Conservation (phyloP, 495 filamentous ascomycete genomes). For the Elasticomyces elasticus region DNA sequence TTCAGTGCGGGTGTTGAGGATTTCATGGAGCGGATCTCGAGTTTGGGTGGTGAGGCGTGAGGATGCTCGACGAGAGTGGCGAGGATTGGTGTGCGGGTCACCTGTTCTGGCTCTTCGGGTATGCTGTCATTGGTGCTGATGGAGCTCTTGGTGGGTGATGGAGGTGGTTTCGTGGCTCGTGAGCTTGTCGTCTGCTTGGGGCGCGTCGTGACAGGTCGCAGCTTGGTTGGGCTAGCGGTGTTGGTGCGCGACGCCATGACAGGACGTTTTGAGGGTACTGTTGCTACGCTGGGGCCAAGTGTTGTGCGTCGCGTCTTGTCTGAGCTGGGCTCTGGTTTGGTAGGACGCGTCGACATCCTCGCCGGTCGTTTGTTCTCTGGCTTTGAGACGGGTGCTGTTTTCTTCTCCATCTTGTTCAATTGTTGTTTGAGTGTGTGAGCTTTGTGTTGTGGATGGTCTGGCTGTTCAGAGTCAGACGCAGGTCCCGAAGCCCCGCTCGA, state of each 20-base stretch:
- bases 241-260: not conserved
- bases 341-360: not conserved
- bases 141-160: not conserved
- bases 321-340: not conserved
- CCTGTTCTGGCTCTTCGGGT: conserved; percentile 12
- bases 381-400: too few species aligned
- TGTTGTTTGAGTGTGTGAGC: too few species aligned
- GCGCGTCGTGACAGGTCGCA: not conserved
- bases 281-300: not conserved
- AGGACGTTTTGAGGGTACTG: conserved; percentile 10
- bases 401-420: too few species aligned
- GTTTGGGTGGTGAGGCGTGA: conserved; percentile 9
- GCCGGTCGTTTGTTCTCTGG: conserved; percentile 17
- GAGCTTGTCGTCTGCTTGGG: not conserved
- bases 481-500: too few species aligned
- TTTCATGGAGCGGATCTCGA: conserved; percentile 14
- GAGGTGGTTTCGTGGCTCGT: conserved; percentile 5
- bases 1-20: conserved; percentile 6
- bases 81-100: not conserved
- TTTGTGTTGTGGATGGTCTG: too few species aligned
- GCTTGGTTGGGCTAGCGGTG: conserved; percentile 7
- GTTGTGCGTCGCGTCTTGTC: conserved; percentile 19
- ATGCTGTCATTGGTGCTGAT: conserved; percentile 7
- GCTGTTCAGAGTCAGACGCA: too few species aligned
- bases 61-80: not conserved